Percentiles rank a stretch among this genome's conserved stretches.
Conservation (phyloP, 441 rosid genomes). For the Melastoma candidum region DNA sequence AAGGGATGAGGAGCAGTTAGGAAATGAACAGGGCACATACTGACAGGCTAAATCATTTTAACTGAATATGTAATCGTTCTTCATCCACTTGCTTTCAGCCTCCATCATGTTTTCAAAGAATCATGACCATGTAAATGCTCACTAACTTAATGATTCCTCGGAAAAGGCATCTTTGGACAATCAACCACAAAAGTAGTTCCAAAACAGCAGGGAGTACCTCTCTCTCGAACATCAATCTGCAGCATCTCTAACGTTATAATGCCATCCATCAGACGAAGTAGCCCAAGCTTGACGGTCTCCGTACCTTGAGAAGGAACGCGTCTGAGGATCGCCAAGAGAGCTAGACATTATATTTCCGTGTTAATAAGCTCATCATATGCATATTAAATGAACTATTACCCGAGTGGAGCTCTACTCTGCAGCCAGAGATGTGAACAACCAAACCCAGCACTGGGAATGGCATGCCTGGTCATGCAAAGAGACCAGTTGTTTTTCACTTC, state of each 20-base stretch:
- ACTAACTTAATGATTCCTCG: too few species aligned
- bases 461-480: slow-evolving; percentile 38
- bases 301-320: slow-evolving; percentile 84
- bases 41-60: too few species aligned
- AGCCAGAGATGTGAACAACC: slow-evolving; percentile 93
- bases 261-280: slow-evolving; percentile 98
- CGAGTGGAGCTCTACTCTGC: slow-evolving; percentile 97
- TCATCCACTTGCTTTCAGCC: too few species aligned
- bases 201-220: slow-evolving; percentile 40
- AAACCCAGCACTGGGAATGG: slow-evolving; percentile 55
- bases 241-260: slow-evolving; percentile 84
- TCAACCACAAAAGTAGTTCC: slow-evolving; percentile 4
- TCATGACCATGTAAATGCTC: too few species aligned
- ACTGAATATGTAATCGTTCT: too few species aligned
- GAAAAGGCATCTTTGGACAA: too few species aligned
- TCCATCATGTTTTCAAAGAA: too few species aligned
- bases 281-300: slow-evolving; percentile 83
- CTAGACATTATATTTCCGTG: slow-evolving; percentile 12
- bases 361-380: slow-evolving; percentile 6
- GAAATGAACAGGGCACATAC: too few species aligned
- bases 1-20: too few species aligned
- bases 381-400: slow-evolving; percentile 35
- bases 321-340: slow-evolving; percentile 35
- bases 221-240: slow-evolving; percentile 86
- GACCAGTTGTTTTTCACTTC: slow-evolving; percentile 23